Base-by-base conservation (phyloP, 441 rosid species). In the Brassica hybrid region DNA sequence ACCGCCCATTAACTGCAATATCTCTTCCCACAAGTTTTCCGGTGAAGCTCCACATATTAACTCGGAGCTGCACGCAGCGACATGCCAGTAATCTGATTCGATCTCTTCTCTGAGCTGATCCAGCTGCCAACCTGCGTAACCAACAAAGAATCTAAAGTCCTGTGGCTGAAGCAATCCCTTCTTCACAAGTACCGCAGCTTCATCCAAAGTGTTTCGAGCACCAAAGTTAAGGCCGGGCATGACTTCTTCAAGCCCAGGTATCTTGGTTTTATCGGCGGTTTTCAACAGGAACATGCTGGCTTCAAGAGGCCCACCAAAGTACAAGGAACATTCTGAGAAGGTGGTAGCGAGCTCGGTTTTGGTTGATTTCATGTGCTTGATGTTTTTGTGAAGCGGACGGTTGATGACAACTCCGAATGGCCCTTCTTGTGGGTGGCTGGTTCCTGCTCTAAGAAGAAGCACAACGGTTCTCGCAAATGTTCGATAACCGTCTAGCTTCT, bases 1-100 rank as follows among this genome's bases (percentile, higher is more conserved):
- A 58, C 97, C 99, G 2, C 97, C 99, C 99, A 94, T 92, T 62
- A 87, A 88, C 86, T 89, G 93, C 88, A 94, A 86, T 77, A 93
- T 89, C 89, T 91, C 98, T 83, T 88, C 88, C 99, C 99, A 93
- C 73, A 93, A 83, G 74, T 82, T 85, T 69, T 88, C 97, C 0
- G 98, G 83, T 32, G 83, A 74, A 65, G 67, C 85, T 38, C 88
- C 91, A 9, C 83, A 90, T 36, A 93, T 86, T 79, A 93, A 82
- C 83, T 91, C 80, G 1, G 90, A 83, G 86, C 99, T 93, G 65
- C 99, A 94, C 0, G 98, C 89, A 57, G 97, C 97, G 2, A 91
- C 92, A 50, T 85, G 80, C 99, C 99, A 94, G 56, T 83, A 91
- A 78, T 88, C 85, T 7, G 87, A 91, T 74, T 91, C 89, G 2